These are phyloP conservation scores for Botryotinia calthae DNA, from an alignment of 2,329 filamentous ascomycete species.

Conservation along the genomic window DNA sequence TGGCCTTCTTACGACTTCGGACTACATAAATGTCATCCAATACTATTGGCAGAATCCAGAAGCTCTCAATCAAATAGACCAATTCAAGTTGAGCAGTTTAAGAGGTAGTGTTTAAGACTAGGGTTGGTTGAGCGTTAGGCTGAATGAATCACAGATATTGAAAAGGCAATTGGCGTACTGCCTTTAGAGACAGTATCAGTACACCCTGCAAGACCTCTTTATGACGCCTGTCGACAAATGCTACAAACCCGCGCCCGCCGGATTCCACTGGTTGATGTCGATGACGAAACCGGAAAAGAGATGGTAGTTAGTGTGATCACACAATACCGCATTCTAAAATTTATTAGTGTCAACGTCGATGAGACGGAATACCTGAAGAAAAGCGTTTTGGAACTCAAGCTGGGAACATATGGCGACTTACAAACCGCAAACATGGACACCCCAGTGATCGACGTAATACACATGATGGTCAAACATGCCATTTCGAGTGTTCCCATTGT, in stretches of 20 bases:
- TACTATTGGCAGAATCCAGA: constrained; percentile 98
- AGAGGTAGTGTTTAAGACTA: constrained; percentile 59
- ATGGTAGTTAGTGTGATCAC: constrained; percentile 97
- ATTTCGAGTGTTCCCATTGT: constrained; percentile 95
- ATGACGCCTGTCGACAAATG: constrained; percentile 94
- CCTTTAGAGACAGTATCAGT: constrained; percentile 96
- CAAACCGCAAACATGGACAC: constrained; percentile 85
- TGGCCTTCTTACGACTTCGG: constrained; percentile 88
- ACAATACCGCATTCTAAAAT: constrained; percentile 97
- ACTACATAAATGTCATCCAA: constrained; percentile 98
- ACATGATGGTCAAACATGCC: constrained; percentile 86
- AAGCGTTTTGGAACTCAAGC: constrained; percentile 74
- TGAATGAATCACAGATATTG: constrained; percentile 66
- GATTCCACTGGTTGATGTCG: constrained; percentile 89
- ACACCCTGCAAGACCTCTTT: constrained; percentile 83
- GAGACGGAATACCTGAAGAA: constrained; percentile 85
- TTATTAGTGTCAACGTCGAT: constrained; percentile 90
- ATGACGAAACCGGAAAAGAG: constrained; percentile 88
- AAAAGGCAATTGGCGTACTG: constrained; percentile 85
- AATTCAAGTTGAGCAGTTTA: constrained; percentile 88
- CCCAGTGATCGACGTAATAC: constrained; percentile 90
- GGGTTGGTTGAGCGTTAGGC: constrained; percentile 21
- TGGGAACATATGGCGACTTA: constrained; percentile 81
- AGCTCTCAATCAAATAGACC: constrained; percentile 83
- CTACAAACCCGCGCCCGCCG: constrained; percentile 87